phyloP scores from a whole-genome alignment of 768 basidiomycete genomes.

The Tricholomella constricta region DNA sequence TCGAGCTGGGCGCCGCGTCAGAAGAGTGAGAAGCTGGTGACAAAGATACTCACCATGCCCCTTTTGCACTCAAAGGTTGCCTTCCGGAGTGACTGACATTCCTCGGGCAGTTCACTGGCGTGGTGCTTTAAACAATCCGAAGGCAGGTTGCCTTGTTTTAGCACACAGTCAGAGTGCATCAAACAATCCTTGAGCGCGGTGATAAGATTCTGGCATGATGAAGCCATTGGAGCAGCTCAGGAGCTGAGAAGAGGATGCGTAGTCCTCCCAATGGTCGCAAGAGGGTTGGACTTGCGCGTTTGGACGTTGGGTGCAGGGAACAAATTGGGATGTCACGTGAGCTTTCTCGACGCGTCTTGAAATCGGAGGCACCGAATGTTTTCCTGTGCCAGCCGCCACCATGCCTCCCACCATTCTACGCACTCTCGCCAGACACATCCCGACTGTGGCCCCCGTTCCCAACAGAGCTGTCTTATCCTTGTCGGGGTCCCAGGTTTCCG shows the following conservation, averaged over 20 bases:
- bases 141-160: slow-evolving; percentile 75
- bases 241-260: neutral
- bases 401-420: slow-evolving; percentile 44
- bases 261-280: neutral
- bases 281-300: too few relatives aligned
- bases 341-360: neutral
- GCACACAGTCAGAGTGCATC: slow-evolving; percentile 83
- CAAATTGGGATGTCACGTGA: slow-evolving; percentile 7
- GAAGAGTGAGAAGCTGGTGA: neutral
- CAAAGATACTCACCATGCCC: slow-evolving; percentile 63
- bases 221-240: slow-evolving; percentile 56
- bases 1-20: slow-evolving; percentile 54
- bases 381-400: neutral
- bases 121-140: slow-evolving; percentile 84
- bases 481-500: slow-evolving; percentile 75
- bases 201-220: slow-evolving; percentile 77
- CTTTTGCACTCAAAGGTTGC: slow-evolving; percentile 91
- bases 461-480: slow-evolving; percentile 73
- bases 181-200: slow-evolving; percentile 83
- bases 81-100: slow-evolving; percentile 76
- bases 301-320: neutral
- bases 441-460: slow-evolving; percentile 62
- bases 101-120: slow-evolving; percentile 72
- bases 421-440: slow-evolving; percentile 47
- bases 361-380: too few relatives aligned